Evolutionary conservation across 257 asterid genomes (phyloP), one percentile per base, ranked within the genome.

Genomic region (Rhazya stricta): DNA sequence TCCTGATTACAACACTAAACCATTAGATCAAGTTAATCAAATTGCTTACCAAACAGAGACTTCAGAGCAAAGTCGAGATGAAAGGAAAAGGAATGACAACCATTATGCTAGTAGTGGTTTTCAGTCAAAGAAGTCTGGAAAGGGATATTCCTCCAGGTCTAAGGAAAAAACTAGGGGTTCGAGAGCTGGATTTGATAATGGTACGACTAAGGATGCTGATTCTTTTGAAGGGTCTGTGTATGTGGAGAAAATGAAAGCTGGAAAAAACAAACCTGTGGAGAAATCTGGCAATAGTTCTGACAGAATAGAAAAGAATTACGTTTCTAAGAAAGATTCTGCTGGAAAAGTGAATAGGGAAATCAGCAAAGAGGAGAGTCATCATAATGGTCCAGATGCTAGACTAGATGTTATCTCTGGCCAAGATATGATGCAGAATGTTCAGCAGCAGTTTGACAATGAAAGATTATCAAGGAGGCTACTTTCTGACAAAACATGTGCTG

Each of bases 241-340:
- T 29, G 89, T 86, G 84, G 97, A 86, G 54, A 88, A 88, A 79
- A 72, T 85, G 62, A 89, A 85, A 82, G 89, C 88, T 68, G 87
- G 89, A 84, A 82, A 84, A 86, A 89, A 75, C 83, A 90, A 86
- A 81, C 69, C 75, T 27, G 87, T 76, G 18, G 96, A 87, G 74
- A 88, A 83, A 79, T 79, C 84, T 72, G 79, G 82, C 72, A 80
- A 82, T 79, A 39, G 75, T 78, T 82, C 85, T 75, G 88, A 74
- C 48, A 84, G 85, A 80, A 80, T 69, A 62, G 94, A 85, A 69
- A 90, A 84, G 81, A 77, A 58, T 39, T 63, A 76, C 37, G 69
- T 80, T 82, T 74, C 77, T 71, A 86, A 83, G 89, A 91, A 84
- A 74, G 93, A 90, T 71, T 74, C 81, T 75, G 80, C 83, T 80